Conservation (phyloP, 495 filamentous ascomycete species). For the Penicillium nucicola region DNA sequence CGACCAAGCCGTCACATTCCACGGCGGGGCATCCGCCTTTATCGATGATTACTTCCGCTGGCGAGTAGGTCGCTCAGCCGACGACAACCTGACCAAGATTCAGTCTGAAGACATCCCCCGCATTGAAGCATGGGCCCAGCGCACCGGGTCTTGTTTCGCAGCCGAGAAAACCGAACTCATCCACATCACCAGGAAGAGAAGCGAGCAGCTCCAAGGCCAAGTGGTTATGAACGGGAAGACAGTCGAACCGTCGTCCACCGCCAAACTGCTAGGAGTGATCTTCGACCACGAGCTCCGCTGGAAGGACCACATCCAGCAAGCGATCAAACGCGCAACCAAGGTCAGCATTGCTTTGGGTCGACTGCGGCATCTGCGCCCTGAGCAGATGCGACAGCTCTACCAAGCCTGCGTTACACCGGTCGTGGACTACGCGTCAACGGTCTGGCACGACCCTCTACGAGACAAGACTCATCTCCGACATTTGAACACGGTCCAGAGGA, state of each 20-base stretch:
- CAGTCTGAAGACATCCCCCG: slow-evolving; percentile 9
- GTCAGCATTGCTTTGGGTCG: no score
- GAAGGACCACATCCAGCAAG: slow-evolving; percentile 3
- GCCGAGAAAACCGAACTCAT: slow-evolving; percentile 28
- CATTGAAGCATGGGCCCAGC: slow-evolving; percentile 11
- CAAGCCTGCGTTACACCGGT: slow-evolving; percentile 17
- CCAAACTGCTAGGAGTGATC: slow-evolving; percentile 13
- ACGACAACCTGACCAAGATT: slow-evolving; percentile 17
- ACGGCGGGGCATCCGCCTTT: slow-evolving; percentile 17
- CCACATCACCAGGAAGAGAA: slow-evolving; percentile 17
- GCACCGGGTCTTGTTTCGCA: slow-evolving; percentile 13
- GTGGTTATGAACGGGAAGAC: slow-evolving; percentile 14
- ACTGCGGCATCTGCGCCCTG: slow-evolving; percentile 7
- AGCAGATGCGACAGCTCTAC: slow-evolving; percentile 23
- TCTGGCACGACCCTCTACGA: background rate
- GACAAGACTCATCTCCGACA: background rate
- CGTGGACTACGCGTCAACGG: background rate
- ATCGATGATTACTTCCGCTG: slow-evolving; percentile 17
- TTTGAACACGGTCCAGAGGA: background rate
- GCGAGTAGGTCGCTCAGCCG: slow-evolving; percentile 12
- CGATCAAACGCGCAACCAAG: no score
- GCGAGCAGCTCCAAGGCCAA: background rate
- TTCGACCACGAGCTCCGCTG: slow-evolving; percentile 16
- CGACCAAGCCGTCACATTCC: slow-evolving; percentile 14
- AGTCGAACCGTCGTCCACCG: slow-evolving; percentile 15